Conservation (phyloP, 352 stramenopile genomes). For the Pythium insidiosum region DNA sequence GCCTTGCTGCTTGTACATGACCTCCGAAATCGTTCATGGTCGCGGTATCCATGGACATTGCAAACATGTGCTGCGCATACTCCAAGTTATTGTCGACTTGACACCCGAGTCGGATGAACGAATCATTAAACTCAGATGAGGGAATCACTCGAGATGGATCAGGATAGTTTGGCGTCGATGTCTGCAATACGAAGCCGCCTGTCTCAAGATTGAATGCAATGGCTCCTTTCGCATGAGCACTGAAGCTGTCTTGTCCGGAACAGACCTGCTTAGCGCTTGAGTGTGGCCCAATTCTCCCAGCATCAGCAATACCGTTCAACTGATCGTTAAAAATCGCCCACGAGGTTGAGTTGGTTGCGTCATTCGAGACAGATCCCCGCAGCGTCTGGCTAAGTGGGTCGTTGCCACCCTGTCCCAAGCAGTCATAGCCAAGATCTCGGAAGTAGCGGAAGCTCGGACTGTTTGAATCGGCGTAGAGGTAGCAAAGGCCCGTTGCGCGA, state of each 20-base stretch:
- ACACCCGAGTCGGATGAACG: slow-evolving; percentile 65
- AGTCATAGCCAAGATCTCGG: slow-evolving; percentile 60
- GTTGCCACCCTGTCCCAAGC: slow-evolving; percentile 63
- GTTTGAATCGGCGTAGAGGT: slow-evolving; percentile 64
- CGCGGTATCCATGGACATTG: slow-evolving; percentile 38
- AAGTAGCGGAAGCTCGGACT: slow-evolving; percentile 51
- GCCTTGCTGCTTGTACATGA: slow-evolving; percentile 39
- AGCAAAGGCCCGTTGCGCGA: slow-evolving; percentile 59
- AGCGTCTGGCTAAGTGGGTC: slow-evolving; percentile 71
- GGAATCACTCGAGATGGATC: slow-evolving; percentile 28
- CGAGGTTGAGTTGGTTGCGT: slow-evolving; percentile 16
- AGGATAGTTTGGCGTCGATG: slow-evolving; percentile 70
- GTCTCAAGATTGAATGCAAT: slow-evolving; percentile 33
- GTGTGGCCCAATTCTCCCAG: neutral
- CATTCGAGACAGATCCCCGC: slow-evolving; percentile 5
- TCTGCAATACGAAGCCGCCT: slow-evolving; percentile 67
- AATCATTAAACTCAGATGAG: slow-evolving; percentile 4
- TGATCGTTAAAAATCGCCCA: slow-evolving; percentile 81
- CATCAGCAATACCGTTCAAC: slow-evolving; percentile 48
- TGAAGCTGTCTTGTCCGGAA: slow-evolving; percentile 44
- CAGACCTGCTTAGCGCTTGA: slow-evolving; percentile 19
- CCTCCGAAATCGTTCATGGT: slow-evolving; percentile 33
- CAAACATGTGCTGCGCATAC: slow-evolving; percentile 67
- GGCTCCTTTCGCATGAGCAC: slow-evolving; percentile 63
- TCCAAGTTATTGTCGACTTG: slow-evolving; percentile 72